A percentile compares a stretch with the other conserved stretches of the same genome.
Conservation (phyloP, 2,329 filamentous ascomycete species). For the Penicillium sp. region DNA sequence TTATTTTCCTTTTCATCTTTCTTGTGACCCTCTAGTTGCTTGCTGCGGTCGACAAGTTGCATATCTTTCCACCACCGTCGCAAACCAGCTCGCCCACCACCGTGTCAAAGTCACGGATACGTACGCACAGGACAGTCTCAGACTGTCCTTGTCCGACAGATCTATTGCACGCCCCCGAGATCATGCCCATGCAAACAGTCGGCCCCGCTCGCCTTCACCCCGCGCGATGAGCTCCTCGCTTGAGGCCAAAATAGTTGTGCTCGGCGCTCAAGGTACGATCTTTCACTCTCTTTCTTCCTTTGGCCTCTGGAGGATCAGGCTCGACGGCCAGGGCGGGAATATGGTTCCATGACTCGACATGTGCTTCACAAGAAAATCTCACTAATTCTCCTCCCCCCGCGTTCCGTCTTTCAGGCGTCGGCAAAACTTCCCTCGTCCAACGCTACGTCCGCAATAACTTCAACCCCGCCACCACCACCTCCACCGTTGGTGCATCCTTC, state of each 20-base stretch:
- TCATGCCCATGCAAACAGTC: slow-evolving; percentile 27
- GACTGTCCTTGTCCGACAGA: background rate
- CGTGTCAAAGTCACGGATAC: no score
- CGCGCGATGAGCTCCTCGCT: slow-evolving; percentile 44
- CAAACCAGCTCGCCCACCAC: no score
- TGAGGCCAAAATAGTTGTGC: slow-evolving; percentile 49
- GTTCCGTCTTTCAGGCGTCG: slow-evolving; percentile 36
- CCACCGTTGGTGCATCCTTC: slow-evolving; percentile 75
- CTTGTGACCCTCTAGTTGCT: background rate
- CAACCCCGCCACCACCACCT: slow-evolving; percentile 42
- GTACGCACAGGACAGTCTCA: background rate
- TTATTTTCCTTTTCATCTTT: background rate
- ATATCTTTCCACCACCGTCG: no score
- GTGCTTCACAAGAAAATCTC: no score
- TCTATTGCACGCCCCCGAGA: slow-evolving; percentile 12
- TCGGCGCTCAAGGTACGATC: slow-evolving; percentile 45
- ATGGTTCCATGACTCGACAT: no score
- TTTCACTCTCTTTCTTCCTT: no score
- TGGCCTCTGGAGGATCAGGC: no score
- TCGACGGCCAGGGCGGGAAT: no score
- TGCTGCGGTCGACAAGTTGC: no score
- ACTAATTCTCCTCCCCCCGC: no score
- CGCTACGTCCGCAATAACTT: slow-evolving; percentile 45
- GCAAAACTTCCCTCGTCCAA: slow-evolving; percentile 49
- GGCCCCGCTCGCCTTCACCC: slow-evolving; percentile 23